phyloP scores from a whole-genome alignment of 495 filamentous ascomycete species.

The Rhizodiscina lignyota region DNA sequence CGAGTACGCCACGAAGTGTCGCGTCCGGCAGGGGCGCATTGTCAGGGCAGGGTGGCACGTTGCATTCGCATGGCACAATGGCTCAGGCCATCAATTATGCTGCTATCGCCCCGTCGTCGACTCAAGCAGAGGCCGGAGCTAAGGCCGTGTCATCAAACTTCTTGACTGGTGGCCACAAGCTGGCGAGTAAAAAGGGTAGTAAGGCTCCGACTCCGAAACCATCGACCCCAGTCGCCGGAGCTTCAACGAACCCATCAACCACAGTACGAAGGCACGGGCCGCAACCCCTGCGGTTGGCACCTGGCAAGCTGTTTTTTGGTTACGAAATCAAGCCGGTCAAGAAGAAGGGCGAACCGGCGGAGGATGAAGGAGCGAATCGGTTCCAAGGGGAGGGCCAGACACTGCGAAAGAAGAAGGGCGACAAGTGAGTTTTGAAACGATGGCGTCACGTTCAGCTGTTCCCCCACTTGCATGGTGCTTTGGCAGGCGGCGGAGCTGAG shows the following conservation, averaged over 20 bases:
- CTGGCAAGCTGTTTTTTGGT: constrained; percentile 88
- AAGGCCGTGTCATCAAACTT: constrained; percentile 66
- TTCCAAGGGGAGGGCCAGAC: constrained; percentile 85
- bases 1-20: constrained; percentile 51
- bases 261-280: constrained; percentile 52
- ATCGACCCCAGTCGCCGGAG: constrained; percentile 59
- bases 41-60: constrained; percentile 44
- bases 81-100: constrained; percentile 93
- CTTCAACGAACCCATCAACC: constrained; percentile 38
- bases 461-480: neutral
- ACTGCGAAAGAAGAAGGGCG: constrained; percentile 38
- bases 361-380: constrained; percentile 40
- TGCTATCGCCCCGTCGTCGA: constrained; percentile 70
- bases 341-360: constrained; percentile 56
- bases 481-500: no score
- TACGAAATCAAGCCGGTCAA: constrained; percentile 81
- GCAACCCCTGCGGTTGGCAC: constrained; percentile 69
- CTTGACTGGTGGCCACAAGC: constrained; percentile 50
- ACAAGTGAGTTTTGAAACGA: constrained; percentile 13
- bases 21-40: constrained; percentile 23
- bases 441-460: neutral
- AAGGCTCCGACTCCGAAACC: constrained; percentile 68
- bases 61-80: constrained; percentile 83
- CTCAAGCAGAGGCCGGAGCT: constrained; percentile 39
- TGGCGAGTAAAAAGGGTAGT: constrained; percentile 63